Base-by-base conservation (phyloP, 768 basidiomycete genomes). In the Xerocomellus chrysenteron region DNA sequence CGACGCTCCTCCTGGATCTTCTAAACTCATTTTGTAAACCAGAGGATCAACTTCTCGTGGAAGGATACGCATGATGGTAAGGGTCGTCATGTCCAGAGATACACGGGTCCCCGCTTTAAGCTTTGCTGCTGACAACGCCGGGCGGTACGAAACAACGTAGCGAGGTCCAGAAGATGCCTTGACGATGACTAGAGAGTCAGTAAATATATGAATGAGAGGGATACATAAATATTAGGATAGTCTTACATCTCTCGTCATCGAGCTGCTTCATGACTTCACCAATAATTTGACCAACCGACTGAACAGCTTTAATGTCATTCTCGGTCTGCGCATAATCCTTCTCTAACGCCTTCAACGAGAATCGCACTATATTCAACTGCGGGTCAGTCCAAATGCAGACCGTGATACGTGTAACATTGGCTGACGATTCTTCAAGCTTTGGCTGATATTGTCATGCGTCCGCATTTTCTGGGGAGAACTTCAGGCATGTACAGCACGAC, bases 1-100 rank as follows among this genome's bases (percentile, higher is more conserved):
- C 5, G 92, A 84, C 8, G 92, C 95, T 48, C 90, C 89, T 76
- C 94, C 94, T 3, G 97, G 94, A 67, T 98, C 96, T 73, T 99
- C 97, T 67, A 97, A 78, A 61, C 93, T 96, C 97, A 98, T 99
- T 77, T 98, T 98, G 80, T 99, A 99, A 12, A 99, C 96, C 65
- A 96, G 76, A 16, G 97, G 97, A 70, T 99, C 97, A 8, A 99
- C 93, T 72, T 99, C 97, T 59, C 97, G 84, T 5, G 97, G 97
- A 19, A 99, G 79, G 50, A 98, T 96, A 37, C 97, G 91, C 94
- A 99, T 98, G 68, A 99, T 93, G 7, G 97, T 99, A 33, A 98
- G 78, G 2, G 97, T 98, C 4, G 97, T 99, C 97, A 99, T 98
- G 73, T 99, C 97, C 33, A 99, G 84, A 53, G 94, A 95, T 55